Base-by-base conservation (phyloP, 805 yeast genomes). In the Blastobotrys americana region DNA sequence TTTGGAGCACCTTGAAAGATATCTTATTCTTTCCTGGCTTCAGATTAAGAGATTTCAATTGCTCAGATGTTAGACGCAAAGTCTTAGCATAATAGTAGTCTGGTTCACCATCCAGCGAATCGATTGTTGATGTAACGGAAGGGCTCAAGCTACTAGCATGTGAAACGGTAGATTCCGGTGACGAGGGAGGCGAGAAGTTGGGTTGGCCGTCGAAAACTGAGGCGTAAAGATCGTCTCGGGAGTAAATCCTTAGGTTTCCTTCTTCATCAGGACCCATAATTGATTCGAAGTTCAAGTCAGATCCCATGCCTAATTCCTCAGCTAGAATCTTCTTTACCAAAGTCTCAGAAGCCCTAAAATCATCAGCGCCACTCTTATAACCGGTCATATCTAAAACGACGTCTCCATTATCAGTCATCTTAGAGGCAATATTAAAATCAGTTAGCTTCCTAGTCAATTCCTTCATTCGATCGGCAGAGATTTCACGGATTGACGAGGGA, bases 301-400 rank as follows among this genome's bases (percentile, higher is more conserved):
- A 52, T 16, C 37, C 27, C 8, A 34, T 16, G 9, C 59, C 57
- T 63, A 89, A 71, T 60, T 90, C 97, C 52, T 86, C 93, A 27
- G 77, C 69, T 41, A 90, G 69, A 35, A 89, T 69, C 53, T 82
- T 80, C 54, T 78, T 79, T 47, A 93, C 76, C 31, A 84, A 67
- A 41, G 80, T 80, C 59, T 88, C 96, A 0, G 94, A 77, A 53
- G 78, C 80, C 41, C 80, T 80, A 34, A 84, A 77, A 60, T 82
- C 86, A 53, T 80, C 78, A 42, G 80, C 83, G 55, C 82, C 87
- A 27, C 95, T 83, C 64, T 89, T 90, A 66, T 93, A 93, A 15
- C 98, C 98, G 55, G 88, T 94, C 81, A 90, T 86, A 65, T 93
- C 98, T 37, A 93, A 67, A 35, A 88, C 76, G 54, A 93, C 72